phyloP scores from a whole-genome alignment of 2,329 filamentous ascomycete genomes.

The Cercospora nicotianae region DNA sequence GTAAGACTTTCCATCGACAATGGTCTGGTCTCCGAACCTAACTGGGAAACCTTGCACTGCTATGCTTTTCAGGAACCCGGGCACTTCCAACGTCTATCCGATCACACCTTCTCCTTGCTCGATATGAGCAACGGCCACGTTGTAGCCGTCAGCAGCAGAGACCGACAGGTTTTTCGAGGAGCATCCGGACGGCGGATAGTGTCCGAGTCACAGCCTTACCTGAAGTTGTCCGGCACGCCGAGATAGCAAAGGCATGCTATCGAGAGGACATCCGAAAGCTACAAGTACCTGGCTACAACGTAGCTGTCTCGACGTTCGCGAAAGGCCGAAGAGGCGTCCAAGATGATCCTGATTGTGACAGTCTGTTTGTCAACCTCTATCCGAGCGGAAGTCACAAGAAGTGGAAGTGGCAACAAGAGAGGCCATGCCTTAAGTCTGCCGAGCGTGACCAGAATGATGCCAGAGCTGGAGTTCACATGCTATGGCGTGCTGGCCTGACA shows the following conservation, averaged over 20 bases:
- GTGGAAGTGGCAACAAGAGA: background rate
- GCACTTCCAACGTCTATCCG: background rate
- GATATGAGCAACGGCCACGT: background rate
- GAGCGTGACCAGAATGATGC: background rate
- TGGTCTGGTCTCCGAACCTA: background rate
- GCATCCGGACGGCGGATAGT: background rate
- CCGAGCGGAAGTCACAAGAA: background rate
- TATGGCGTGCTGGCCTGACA: background rate
- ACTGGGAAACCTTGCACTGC: background rate
- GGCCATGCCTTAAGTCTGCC: background rate
- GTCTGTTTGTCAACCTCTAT: background rate
- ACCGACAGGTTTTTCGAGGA: background rate
- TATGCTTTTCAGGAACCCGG: background rate
- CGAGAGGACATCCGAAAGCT: background rate
- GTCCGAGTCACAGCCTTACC: background rate
- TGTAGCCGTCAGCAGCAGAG: background rate
- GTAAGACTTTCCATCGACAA: background rate
- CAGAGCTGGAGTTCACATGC: background rate
- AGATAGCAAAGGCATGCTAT: background rate
- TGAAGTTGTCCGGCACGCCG: background rate
- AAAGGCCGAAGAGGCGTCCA: background rate
- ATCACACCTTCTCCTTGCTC: background rate
- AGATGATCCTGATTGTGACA: background rate
- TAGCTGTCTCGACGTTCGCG: background rate
- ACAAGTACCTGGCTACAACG: background rate